Percentiles rank a stretch among this genome's conserved stretches.
These are phyloP conservation scores for Lactifluus volemus DNA, from an alignment of 768 basidiomycete species.

Conservation along the genomic window DNA sequence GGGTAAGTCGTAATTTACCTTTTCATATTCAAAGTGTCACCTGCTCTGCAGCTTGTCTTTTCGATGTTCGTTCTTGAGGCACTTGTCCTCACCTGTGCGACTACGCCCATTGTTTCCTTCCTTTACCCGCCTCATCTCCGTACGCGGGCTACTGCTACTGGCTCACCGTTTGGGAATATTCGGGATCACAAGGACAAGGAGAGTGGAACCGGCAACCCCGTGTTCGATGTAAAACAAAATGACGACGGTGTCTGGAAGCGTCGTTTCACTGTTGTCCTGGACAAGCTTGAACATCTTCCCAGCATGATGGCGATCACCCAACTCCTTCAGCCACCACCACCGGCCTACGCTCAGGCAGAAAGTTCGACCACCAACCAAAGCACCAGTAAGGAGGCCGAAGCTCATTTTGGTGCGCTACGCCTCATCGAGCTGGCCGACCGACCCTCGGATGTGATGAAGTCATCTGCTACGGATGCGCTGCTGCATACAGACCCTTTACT, in stretches of 20 bases:
- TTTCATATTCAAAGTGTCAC: not conserved
- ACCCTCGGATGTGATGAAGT: conserved; percentile 55
- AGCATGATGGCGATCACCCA: conserved; percentile 86
- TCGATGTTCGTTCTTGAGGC: conserved; percentile 94
- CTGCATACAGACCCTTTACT: conserved; percentile 66
- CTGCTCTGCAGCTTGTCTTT: conserved; percentile 49
- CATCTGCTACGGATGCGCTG: conserved; percentile 56
- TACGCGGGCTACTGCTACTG: conserved; percentile 37
- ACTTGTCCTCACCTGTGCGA: conserved; percentile 75
- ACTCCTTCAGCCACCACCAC: conserved; percentile 48
- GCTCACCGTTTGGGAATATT: conserved; percentile 40
- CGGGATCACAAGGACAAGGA: conserved; percentile 4
- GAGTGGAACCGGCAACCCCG: not conserved
- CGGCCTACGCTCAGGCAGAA: conserved; percentile 4
- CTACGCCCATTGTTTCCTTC: conserved; percentile 61
- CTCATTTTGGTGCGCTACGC: conserved; percentile 46
- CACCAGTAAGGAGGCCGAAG: not conserved
- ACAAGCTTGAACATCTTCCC: conserved; percentile 83
- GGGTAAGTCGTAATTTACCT: conserved; percentile 25
- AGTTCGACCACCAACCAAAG: not conserved
- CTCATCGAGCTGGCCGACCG: conserved; percentile 76
- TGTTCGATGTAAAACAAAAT: not conserved
- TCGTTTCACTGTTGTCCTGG: conserved; percentile 78
- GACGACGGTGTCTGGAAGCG: conserved; percentile 35
- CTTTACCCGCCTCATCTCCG: conserved; percentile 62